A percentile compares a stretch with the other conserved stretches of the same genome.
Evolutionary conservation across 148 eudicot species (phyloP).

Genomic region (Dysphania ambrosioides): DNA sequence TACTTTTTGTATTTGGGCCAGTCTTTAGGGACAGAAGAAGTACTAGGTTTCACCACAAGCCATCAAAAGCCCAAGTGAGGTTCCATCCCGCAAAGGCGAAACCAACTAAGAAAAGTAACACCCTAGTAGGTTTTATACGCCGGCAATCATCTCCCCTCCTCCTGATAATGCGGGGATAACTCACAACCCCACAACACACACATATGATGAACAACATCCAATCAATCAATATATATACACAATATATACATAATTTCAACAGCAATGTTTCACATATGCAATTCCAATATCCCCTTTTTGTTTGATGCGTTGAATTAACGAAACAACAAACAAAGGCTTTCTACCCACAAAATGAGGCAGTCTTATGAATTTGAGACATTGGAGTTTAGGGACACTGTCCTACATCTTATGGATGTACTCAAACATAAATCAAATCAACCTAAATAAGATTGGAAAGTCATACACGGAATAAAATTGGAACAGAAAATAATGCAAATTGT

Average conservation of each 20-base stretch:
- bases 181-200: neutral
- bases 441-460: neutral
- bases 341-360: neutral
- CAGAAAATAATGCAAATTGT: too few species aligned
- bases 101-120: neutral
- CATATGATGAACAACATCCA: neutral
- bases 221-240: neutral
- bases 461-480: too few species aligned
- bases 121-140: neutral
- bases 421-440: neutral
- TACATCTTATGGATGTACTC: neutral
- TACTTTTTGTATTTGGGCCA: too few species aligned
- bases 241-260: neutral
- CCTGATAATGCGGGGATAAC: slow-evolving; percentile 7
- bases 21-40: too few species aligned
- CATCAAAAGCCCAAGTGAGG: neutral
- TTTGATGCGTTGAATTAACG: too few species aligned
- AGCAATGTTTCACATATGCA: neutral
- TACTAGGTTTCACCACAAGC: neutral
- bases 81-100: neutral
- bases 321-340: too few species aligned
- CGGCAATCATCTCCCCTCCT: neutral
- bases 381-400: neutral
- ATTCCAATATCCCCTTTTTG: neutral
- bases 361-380: neutral